Evolutionary conservation across 306 rosid genomes (phyloP).

Genomic region (Cyamopsis tetragonoloba): DNA sequence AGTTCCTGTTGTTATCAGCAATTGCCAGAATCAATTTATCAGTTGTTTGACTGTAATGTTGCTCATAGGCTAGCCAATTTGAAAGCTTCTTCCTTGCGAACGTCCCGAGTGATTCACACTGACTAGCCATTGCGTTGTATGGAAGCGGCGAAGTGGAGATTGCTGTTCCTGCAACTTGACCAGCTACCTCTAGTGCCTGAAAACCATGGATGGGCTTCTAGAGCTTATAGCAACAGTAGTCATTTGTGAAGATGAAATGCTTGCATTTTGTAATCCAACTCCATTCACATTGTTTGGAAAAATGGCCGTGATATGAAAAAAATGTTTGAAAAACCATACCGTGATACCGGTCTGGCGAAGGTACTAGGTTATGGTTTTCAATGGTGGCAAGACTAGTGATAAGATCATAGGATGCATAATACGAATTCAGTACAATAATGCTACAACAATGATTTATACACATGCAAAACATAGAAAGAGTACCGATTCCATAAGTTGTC

Average conservation of each 20-base stretch:
- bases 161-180: constrained; percentile 84
- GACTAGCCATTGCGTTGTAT: constrained; percentile 91
- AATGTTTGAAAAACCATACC: too few species aligned
- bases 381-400: too few species aligned
- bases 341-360: too few species aligned
- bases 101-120: constrained; percentile 89
- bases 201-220: background rate
- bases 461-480: background rate
- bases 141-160: constrained; percentile 86
- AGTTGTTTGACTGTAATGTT: constrained; percentile 36
- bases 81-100: constrained; percentile 85
- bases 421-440: background rate
- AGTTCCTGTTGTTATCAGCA: constrained; percentile 31
- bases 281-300: background rate
- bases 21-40: constrained; percentile 36
- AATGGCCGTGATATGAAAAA: background rate
- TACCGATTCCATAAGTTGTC: constrained; percentile 96
- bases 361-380: too few species aligned
- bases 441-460: background rate
- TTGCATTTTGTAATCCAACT: background rate
- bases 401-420: background rate
- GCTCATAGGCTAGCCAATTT: constrained; percentile 84
- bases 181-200: constrained; percentile 94
- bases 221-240: background rate
- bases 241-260: background rate